Evolutionary conservation across 805 yeast genomes (phyloP).

Genomic region (Lachancea waltii): DNA sequence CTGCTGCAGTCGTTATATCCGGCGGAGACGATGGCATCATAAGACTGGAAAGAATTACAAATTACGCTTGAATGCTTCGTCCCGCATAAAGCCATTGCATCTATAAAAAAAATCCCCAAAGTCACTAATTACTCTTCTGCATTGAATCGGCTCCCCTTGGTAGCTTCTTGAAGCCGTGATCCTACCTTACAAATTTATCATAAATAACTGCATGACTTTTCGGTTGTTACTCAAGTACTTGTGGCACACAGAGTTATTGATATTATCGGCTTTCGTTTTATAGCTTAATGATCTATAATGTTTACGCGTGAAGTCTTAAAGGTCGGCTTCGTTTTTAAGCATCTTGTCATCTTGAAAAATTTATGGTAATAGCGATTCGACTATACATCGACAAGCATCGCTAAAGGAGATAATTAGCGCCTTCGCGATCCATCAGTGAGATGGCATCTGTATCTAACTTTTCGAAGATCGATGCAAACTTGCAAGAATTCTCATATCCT

Average conservation of each 20-base stretch:
- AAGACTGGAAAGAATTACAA: conserved; percentile 12
- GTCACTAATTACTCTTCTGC: no score
- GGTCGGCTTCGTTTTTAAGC: no score
- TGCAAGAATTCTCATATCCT: conserved; percentile 17
- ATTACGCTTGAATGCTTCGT: background rate
- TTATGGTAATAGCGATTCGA: background rate
- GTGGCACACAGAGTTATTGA: no score
- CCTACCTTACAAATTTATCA: no score
- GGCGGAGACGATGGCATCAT: conserved; percentile 18
- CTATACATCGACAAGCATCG: background rate
- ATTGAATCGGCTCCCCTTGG: no score
- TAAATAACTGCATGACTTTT: no score
- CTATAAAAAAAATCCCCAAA: background rate
- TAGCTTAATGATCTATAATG: no score
- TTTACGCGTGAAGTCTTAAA: no score
- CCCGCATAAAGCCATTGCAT: background rate
- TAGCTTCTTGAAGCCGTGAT: no score
- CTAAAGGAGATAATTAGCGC: background rate
- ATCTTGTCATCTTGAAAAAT: background rate
- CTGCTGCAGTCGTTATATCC: conserved; percentile 14
- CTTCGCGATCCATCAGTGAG: background rate
- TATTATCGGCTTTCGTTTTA: no score
- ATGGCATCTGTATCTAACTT: conserved; percentile 10
- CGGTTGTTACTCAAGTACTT: no score
- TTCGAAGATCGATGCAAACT: conserved; percentile 26